A percentile compares a stretch with the other conserved stretches of the same genome.
These are phyloP conservation scores for Botrytis cinerea DNA, from an alignment of 2,329 filamentous ascomycete genomes.

Conservation along the genomic window DNA sequence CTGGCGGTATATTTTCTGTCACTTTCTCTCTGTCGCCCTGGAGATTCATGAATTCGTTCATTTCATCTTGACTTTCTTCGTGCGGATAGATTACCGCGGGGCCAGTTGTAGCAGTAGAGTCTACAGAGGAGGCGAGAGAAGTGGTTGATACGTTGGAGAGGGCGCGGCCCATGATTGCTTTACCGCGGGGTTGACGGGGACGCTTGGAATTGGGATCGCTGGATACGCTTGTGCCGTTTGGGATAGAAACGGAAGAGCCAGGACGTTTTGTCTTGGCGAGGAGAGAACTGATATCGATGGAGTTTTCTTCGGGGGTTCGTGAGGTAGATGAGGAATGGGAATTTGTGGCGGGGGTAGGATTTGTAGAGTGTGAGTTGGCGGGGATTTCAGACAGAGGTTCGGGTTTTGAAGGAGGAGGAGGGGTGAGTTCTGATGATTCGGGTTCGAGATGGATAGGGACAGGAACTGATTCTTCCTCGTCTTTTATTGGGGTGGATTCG, in stretches of 20 bases:
- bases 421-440: slow-evolving; percentile 26
- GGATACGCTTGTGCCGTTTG: background rate
- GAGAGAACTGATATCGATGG: slow-evolving; percentile 36
- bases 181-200: slow-evolving; percentile 31
- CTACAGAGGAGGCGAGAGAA: slow-evolving; percentile 45
- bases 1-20: background rate
- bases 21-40: slow-evolving; percentile 8
- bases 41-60: slow-evolving; percentile 15
- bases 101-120: slow-evolving; percentile 42
- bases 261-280: slow-evolving; percentile 40
- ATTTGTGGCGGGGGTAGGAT: slow-evolving; percentile 22
- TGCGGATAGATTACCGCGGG: slow-evolving; percentile 36
- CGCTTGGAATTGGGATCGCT: slow-evolving; percentile 35
- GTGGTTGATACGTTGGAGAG: slow-evolving; percentile 58
- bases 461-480: slow-evolving; percentile 21
- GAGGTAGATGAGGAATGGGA: background rate
- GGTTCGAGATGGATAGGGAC: slow-evolving; percentile 14
- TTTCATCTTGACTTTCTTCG: background rate
- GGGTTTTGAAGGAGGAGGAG: slow-evolving; percentile 8
- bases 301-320: background rate
- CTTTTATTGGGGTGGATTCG: slow-evolving; percentile 24
- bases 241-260: slow-evolving; percentile 23
- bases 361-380: slow-evolving; percentile 19
- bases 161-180: slow-evolving; percentile 56
- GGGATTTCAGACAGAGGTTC: slow-evolving; percentile 18